Base-by-base conservation (phyloP, 2,329 filamentous ascomycete species). In the Trichoderma guizhouense region DNA sequence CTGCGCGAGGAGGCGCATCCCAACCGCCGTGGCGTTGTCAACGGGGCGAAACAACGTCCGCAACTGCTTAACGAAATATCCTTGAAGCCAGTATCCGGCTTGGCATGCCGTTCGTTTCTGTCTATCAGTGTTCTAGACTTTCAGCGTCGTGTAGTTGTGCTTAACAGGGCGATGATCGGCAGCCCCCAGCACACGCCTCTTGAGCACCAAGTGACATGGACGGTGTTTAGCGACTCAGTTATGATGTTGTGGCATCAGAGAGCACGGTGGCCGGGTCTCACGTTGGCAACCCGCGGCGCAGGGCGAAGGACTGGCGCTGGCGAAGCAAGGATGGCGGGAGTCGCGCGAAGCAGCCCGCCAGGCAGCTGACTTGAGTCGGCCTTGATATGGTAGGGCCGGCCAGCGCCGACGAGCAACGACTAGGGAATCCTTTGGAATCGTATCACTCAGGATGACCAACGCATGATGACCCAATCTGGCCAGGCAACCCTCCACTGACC, bases 101-200 rank as follows among this genome's bases (percentile, higher is more conserved):
- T 66, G 69, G 69, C 69, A 66, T 71, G 69, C 53, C 62, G 53
- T 53, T 71, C 21, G 36, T 32, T 28, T 68, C 32, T 68, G 65
- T 43, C 65, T 11, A 71, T 53, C 36, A 43, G 55, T 15, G 69
- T 65, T 71, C 69, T 71, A 71, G 69, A 71, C 69, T 71, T 67
- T 28, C 7, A 28, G 34, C 21, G 47, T 7, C 26, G 47, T 55
- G 55, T 28, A 36, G 53, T 66, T 66, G 30, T 32, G 36, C 39
- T 70, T 21, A 71, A 32, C 18, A 36, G 12, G 71, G 71, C 36
- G 66, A 72, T 71, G 71, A 72, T 72, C 71, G 36, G 61, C 71
- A 53, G 39, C n/a, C 39, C 53, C 53, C 53, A 43, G 55, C 71
- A 69, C 30, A 21, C 36, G 47, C 71, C 64, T 43, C 32, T 63